These are phyloP conservation scores for Talaromyces proteolyticus DNA, from an alignment of 495 filamentous ascomycete species.

Conservation along the genomic window DNA sequence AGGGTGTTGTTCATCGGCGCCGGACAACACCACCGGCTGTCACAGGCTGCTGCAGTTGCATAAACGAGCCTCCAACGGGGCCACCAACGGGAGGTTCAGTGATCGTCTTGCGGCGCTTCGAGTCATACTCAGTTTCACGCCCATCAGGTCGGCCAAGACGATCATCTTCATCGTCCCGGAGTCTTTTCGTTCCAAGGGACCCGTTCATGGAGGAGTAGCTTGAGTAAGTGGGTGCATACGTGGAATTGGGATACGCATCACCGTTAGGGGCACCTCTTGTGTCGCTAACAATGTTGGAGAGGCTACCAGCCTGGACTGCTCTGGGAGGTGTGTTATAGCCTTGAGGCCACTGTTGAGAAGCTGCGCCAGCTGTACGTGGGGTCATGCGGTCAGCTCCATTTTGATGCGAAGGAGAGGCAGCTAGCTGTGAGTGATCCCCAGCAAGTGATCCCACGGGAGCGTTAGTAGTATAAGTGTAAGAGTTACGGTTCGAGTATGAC, in stretches of 20 bases:
- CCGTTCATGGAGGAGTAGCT: constrained; percentile 55
- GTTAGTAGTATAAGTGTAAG: constrained; percentile 70
- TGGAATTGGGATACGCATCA: constrained; percentile 44
- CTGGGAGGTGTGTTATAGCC: constrained; percentile 83
- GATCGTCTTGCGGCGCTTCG: constrained; percentile 83
- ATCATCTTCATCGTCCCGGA: constrained; percentile 73
- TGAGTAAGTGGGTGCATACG: constrained; percentile 36
- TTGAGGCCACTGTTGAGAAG: constrained; percentile 68
- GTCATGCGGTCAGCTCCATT: constrained; percentile 83
- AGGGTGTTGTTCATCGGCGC: constrained; percentile 22
- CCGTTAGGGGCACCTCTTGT: constrained; percentile 69
- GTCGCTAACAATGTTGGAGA: constrained; percentile 89
- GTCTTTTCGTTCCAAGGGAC: constrained; percentile 62
- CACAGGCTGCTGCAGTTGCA: constrained; percentile 34
- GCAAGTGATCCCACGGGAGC: constrained; percentile 57
- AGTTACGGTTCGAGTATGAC: constrained; percentile 62
- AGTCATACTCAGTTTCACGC: constrained; percentile 53
- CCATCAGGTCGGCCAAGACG: constrained; percentile 65
- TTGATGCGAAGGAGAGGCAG: constrained; percentile 78
- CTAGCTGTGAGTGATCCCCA: constrained; percentile 78
- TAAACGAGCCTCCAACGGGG: constrained; percentile 31
- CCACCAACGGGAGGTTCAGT: constrained; percentile 50
- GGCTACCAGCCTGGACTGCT: constrained; percentile 61
- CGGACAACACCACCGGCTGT: constrained; percentile 36
- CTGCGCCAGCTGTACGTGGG: constrained; percentile 63